Evolutionary conservation across 1,284 basidiomycete species (phyloP).

Genomic region (Ustilago hordei): DNA sequence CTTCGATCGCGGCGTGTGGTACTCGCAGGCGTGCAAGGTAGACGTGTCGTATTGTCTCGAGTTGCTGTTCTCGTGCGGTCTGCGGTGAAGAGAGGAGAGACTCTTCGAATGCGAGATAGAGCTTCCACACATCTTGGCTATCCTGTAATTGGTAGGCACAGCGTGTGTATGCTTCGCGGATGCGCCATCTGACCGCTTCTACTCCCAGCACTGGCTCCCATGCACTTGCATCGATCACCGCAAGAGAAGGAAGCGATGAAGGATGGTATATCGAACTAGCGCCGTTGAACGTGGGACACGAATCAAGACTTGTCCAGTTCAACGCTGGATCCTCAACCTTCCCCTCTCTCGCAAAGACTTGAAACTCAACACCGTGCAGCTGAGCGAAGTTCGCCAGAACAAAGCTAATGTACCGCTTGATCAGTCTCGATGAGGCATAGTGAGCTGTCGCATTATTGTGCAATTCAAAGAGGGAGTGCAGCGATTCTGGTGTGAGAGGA

Average conservation of each 20-base stretch:
- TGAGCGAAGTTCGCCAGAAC: constrained; percentile 23
- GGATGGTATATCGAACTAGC: constrained; percentile 14
- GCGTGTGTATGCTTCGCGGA: constrained; percentile 46
- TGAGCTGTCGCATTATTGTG: constrained; percentile 39
- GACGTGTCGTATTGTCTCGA: constrained; percentile 50
- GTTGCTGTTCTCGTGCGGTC: constrained; percentile 25
- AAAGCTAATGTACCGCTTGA: constrained; percentile 44
- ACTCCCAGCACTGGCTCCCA: constrained; percentile 25
- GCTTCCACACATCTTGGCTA: constrained; percentile 55
- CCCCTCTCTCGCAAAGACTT: background rate
- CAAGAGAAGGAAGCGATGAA: constrained; percentile 19
- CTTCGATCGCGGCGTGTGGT: constrained; percentile 50
- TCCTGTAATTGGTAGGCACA: constrained; percentile 47
- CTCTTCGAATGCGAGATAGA: constrained; percentile 56
- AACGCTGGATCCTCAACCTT: constrained; percentile 25
- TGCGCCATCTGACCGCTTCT: constrained; percentile 27
- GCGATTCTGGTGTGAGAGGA: constrained; percentile 29
- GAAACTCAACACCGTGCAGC: constrained; percentile 15
- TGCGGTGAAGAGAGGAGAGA: constrained; percentile 16
- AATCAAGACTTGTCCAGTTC: constrained; percentile 39
- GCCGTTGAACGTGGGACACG: constrained; percentile 31
- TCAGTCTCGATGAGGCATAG: constrained; percentile 22
- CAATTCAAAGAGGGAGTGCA: constrained; percentile 34
- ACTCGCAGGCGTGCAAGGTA: constrained; percentile 57
- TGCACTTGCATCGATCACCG: background rate